phyloP scores from a whole-genome alignment of 306 rosid species.

The Mimosa pudica region DNA sequence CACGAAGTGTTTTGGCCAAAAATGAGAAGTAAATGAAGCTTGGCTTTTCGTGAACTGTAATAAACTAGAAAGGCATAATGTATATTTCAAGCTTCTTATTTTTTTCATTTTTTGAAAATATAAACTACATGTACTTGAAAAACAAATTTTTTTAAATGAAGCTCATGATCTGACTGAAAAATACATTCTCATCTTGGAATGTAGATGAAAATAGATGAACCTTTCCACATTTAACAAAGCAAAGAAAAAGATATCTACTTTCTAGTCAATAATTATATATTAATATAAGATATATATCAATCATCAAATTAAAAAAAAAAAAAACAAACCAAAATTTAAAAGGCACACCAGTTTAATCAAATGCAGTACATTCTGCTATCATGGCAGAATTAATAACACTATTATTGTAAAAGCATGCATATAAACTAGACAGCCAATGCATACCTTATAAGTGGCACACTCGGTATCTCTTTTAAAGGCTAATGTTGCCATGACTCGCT shows the following conservation, averaged over 20 bases:
- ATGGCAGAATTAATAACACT: neutral
- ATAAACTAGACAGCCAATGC: slow-evolving; percentile 1
- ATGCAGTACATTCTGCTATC: neutral
- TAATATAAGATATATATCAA: neutral
- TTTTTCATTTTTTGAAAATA: slow-evolving; percentile 6
- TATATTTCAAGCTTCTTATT: slow-evolving; percentile 21
- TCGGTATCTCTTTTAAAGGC: slow-evolving; percentile 91
- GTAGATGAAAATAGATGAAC: neutral
- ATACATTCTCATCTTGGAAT: neutral
- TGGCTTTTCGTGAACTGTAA: slow-evolving; percentile 5
- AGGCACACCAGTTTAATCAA: slow-evolving; percentile 5
- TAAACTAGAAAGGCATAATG: slow-evolving; percentile 22
- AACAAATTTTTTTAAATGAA: neutral
- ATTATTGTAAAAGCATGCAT: neutral
- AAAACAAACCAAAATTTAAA: slow-evolving; percentile 1
- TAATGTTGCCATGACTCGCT: slow-evolving; percentile 80
- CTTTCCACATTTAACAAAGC: neutral
- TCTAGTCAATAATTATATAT: neutral
- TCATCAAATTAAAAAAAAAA: slow-evolving; percentile 9
- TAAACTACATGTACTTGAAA: neutral
- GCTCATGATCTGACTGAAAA: neutral
- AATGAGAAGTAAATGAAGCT: neutral
- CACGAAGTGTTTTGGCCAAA: neutral
- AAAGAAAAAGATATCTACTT: no score
- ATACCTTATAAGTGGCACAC: slow-evolving; percentile 89